Evolutionary conservation across 768 basidiomycete species (phyloP).

Genomic region (Hericium rajendrae): DNA sequence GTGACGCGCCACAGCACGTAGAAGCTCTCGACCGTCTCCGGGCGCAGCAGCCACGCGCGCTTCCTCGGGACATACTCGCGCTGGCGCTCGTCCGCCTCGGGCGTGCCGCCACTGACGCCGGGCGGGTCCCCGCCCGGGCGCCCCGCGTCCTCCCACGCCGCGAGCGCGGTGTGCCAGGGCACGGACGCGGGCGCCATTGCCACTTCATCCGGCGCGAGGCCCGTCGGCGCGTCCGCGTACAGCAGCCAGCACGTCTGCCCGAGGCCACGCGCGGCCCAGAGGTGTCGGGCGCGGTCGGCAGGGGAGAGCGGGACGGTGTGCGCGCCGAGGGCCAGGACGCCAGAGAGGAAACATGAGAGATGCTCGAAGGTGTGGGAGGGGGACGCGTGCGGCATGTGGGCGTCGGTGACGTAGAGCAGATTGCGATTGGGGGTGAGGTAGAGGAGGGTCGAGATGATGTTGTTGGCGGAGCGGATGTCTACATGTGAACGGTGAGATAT

Average conservation of each 20-base stretch:
- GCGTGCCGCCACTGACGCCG: not conserved
- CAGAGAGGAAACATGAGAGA: constrained; percentile 70
- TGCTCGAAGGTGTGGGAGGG: constrained; percentile 57
- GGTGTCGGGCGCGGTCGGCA: constrained; percentile 43
- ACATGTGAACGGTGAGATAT: not conserved
- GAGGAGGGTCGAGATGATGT: constrained; percentile 55
- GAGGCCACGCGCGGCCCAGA: constrained; percentile 73
- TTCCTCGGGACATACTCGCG: not conserved
- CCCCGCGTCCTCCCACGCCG: not conserved
- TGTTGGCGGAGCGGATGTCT: constrained; percentile 55
- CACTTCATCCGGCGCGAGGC: constrained; percentile 59
- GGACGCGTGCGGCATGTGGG: constrained; percentile 19
- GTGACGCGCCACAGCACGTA: constrained; percentile 60
- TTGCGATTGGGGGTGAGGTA: constrained; percentile 59
- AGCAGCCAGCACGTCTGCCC: constrained; percentile 62
- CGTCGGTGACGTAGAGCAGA: constrained; percentile 53
- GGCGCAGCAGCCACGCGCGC: not conserved
- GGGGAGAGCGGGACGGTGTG: constrained; percentile 47
- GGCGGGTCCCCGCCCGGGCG: not conserved
- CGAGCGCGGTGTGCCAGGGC: not conserved
- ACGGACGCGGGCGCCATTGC: constrained; percentile 20
- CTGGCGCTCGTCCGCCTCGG: not conserved
- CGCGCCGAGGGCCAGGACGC: constrained; percentile 62
- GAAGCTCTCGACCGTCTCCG: constrained; percentile 18
- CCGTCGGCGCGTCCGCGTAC: constrained; percentile 62